Evolutionary conservation across 2,329 filamentous ascomycete species (phyloP).

Genomic region (Fusarium anthophilum): DNA sequence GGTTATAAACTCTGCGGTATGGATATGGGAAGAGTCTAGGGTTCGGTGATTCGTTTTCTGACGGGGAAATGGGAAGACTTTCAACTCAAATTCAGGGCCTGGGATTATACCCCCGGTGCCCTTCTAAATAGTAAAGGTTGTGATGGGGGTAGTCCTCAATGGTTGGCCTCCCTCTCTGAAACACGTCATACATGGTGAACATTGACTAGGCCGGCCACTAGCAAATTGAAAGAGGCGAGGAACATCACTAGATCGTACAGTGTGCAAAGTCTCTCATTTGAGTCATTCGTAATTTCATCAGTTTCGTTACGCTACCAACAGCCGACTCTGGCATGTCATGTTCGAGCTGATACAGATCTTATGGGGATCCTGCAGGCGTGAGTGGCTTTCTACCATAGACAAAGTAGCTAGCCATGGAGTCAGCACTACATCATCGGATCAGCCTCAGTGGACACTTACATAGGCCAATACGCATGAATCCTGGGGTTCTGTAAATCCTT

Average conservation of each 20-base stretch:
- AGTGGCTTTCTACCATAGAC: background rate
- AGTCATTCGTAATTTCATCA: background rate
- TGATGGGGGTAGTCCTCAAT: background rate
- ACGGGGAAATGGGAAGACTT: too few relatives aligned
- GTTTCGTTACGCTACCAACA: too few relatives aligned
- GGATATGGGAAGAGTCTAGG: too few relatives aligned
- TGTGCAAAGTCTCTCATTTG: rapidly evolving
- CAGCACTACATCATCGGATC: rapidly evolving
- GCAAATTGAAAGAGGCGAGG: too few relatives aligned
- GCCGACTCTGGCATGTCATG: too few relatives aligned
- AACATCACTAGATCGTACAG: background rate
- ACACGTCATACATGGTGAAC: rapidly evolving
- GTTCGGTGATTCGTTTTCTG: too few relatives aligned
- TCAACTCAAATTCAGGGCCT: rapidly evolving
- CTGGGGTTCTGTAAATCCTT: constrained; percentile 10
- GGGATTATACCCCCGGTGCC: too few relatives aligned
- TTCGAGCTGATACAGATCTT: rapidly evolving
- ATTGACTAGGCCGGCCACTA: too few relatives aligned
- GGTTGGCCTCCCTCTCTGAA: too few relatives aligned
- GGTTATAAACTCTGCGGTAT: too few relatives aligned
- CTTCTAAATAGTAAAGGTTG: too few relatives aligned
- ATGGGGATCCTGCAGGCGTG: background rate
- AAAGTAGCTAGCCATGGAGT: background rate
- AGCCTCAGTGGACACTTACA: background rate
- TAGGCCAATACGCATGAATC: constrained; percentile 29